phyloP scores from a whole-genome alignment of 1,284 basidiomycete genomes.

The Malassezia caprae region DNA sequence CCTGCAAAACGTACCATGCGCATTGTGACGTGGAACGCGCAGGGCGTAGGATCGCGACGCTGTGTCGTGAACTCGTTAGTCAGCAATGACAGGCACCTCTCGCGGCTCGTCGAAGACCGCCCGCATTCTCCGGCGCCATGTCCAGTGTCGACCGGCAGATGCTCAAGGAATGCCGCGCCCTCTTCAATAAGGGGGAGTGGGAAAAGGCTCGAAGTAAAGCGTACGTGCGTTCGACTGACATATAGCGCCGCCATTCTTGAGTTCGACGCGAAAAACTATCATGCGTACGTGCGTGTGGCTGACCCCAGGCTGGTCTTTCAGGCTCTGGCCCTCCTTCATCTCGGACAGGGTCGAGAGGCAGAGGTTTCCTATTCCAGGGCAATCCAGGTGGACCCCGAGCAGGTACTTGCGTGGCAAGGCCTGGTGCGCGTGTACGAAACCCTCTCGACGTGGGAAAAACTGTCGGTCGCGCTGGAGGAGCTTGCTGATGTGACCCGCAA shows the following conservation, averaged over 20 bases:
- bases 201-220: slow-evolving; percentile 8
- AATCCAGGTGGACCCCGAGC: slow-evolving; percentile 39
- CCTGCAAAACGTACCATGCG: slow-evolving; percentile 5
- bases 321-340: slow-evolving; percentile 34
- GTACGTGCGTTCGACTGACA: slow-evolving; percentile 2
- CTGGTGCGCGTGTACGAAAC: slow-evolving; percentile 49
- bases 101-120: background rate
- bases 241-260: slow-evolving; percentile 22
- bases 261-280: slow-evolving; percentile 39
- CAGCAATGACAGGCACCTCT: too few species aligned
- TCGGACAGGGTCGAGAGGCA: slow-evolving; percentile 23
- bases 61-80: slow-evolving; percentile 1
- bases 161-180: slow-evolving; percentile 16
- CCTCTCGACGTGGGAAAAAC: slow-evolving; percentile 39
- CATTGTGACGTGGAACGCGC: background rate
- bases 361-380: slow-evolving; percentile 46
- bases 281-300: slow-evolving; percentile 37
- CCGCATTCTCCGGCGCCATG: slow-evolving; percentile 3
- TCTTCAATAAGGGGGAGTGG: slow-evolving; percentile 15
- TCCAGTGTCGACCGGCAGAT: slow-evolving; percentile 17
- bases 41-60: background rate
- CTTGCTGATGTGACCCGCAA: slow-evolving; percentile 31
- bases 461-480: slow-evolving; percentile 32
- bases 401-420: slow-evolving; percentile 49
- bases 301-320: slow-evolving; percentile 15